phyloP scores from a whole-genome alignment of 208 protist genomes.

The Leishmania lainsoni region DNA sequence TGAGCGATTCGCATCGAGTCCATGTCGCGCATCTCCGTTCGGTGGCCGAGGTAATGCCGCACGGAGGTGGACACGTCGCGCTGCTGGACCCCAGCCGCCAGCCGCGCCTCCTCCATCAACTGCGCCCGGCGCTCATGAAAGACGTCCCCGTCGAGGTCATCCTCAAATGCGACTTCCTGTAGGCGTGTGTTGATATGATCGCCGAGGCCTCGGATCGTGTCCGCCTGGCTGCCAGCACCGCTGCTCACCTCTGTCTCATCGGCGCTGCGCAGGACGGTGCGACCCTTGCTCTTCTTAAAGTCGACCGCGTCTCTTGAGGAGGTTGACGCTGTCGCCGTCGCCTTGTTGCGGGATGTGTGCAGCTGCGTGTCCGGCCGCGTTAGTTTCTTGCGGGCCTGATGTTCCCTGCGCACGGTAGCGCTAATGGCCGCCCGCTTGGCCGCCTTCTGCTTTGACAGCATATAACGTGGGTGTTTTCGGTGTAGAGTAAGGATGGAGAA shows the following conservation, averaged over 20 bases:
- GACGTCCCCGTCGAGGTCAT: slow-evolving; percentile 78
- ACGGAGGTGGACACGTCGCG: slow-evolving; percentile 61
- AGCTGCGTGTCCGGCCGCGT: slow-evolving; percentile 4
- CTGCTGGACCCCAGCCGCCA: slow-evolving; percentile 75
- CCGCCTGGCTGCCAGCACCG: slow-evolving; percentile 29
- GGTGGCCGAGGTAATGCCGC: slow-evolving; percentile 37
- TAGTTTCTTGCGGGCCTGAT: slow-evolving; percentile 22
- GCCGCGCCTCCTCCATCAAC: slow-evolving; percentile 77
- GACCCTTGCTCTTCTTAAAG: neutral
- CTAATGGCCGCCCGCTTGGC: slow-evolving; percentile 43
- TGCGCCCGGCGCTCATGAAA: slow-evolving; percentile 72
- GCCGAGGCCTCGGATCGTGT: slow-evolving; percentile 66
- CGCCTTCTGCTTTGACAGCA: slow-evolving; percentile 77
- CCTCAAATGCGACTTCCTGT: slow-evolving; percentile 69
- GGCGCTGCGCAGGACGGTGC: slow-evolving; percentile 16
- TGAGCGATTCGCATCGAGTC: slow-evolving; percentile 64
- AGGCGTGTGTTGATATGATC: slow-evolving; percentile 88
- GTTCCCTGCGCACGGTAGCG: slow-evolving; percentile 40
- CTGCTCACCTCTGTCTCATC: slow-evolving; percentile 33
- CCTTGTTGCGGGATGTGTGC: slow-evolving; percentile 5
- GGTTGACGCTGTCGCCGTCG: neutral
- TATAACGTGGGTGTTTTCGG: slow-evolving; percentile 7
- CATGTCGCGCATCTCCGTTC: slow-evolving; percentile 18
- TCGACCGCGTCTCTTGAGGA: neutral
- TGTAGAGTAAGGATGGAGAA: neutral